Evolutionary conservation across 2,329 filamentous ascomycete species (phyloP).

Genomic region (Fusarium floridanum): DNA sequence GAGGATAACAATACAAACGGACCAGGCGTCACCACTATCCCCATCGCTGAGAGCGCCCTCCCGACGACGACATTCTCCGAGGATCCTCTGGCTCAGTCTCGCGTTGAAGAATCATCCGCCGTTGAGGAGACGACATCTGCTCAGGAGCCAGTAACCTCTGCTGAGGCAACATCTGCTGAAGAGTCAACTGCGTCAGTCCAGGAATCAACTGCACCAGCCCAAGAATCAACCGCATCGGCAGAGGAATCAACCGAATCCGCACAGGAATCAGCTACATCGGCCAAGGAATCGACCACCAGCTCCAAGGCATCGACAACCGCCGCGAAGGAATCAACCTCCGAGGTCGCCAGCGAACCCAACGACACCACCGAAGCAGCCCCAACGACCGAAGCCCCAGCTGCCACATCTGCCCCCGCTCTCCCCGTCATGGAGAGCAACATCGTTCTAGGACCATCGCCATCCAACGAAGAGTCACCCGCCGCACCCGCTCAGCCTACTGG

Average conservation of each 20-base stretch:
- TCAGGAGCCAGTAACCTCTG: background rate
- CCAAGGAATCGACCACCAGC: background rate
- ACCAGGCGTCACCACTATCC: conserved; percentile 49
- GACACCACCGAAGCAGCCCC: conserved; percentile 7
- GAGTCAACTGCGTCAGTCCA: background rate
- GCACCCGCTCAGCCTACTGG: conserved; percentile 11
- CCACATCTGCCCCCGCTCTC: conserved; percentile 20
- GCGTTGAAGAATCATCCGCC: conserved; percentile 5
- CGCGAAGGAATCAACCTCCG: background rate
- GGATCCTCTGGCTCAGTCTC: conserved; percentile 30
- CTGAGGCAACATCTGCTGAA: too few species aligned
- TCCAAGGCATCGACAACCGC: background rate
- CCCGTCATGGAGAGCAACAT: conserved; percentile 35
- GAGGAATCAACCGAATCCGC: background rate
- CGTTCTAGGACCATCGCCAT: conserved; percentile 39
- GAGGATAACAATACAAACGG: conserved; percentile 17
- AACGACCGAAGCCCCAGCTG: background rate
- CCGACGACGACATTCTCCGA: conserved; percentile 47
- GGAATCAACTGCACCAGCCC: background rate
- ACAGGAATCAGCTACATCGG: background rate
- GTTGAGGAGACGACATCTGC: background rate
- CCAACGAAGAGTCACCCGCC: background rate
- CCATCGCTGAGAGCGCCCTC: conserved; percentile 43
- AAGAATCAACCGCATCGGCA: background rate
- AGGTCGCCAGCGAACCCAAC: conserved; percentile 4